Evolutionary conservation across 2,329 filamentous ascomycete species (phyloP).

Genomic region (Gnomoniopsis sp.): DNA sequence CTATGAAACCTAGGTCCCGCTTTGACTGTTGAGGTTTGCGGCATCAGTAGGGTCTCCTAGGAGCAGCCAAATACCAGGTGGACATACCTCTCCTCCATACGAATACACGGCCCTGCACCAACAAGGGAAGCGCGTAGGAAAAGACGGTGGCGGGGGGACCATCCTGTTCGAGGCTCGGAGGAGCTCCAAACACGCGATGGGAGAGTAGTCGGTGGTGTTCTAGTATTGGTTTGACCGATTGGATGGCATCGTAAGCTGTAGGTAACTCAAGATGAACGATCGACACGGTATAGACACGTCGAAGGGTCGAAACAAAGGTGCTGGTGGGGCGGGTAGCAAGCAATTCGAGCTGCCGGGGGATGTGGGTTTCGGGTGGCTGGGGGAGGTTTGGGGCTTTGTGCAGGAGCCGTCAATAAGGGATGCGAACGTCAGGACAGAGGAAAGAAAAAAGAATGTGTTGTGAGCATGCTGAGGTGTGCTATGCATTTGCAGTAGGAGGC

Average conservation of each 20-base stretch:
- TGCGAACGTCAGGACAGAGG: not conserved
- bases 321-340: constrained; percentile 1
- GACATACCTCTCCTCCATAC: constrained; percentile 77
- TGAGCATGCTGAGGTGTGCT: not conserved
- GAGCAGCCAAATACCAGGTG: constrained; percentile 10
- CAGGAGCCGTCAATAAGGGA: not conserved
- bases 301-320: not conserved
- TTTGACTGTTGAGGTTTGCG: constrained; percentile 58
- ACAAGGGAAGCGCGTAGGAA: constrained; percentile 81
- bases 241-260: constrained; percentile 15
- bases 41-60: constrained; percentile 23
- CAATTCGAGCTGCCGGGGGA: not conserved
- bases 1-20: constrained; percentile 92
- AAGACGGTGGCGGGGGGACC: constrained; percentile 52
- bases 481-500: not conserved
- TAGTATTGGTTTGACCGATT: constrained; percentile 9
- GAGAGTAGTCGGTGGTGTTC: constrained; percentile 10
- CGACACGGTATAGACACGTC: not conserved
- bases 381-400: not conserved
- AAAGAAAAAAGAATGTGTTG: not conserved
- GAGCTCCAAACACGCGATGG: not conserved
- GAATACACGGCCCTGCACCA: constrained; percentile 91
- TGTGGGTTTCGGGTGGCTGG: not conserved
- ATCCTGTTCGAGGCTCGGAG: constrained; percentile 32
- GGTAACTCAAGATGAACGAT: not conserved